Conservation (phyloP, 1,284 basidiomycete genomes). For the Trichosporon coremiiforme region DNA sequence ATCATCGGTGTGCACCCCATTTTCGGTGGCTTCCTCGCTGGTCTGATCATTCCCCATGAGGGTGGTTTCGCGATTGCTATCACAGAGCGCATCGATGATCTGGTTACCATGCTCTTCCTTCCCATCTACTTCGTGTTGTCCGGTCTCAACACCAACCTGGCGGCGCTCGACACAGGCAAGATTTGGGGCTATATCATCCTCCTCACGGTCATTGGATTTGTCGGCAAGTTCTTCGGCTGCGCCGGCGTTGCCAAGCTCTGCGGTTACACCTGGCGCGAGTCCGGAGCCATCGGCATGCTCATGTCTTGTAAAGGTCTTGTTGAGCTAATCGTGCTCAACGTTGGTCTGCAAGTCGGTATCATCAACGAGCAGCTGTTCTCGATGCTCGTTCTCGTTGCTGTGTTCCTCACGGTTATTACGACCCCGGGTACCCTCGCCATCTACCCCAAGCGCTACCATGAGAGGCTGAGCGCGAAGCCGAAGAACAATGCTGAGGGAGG, state of each 20-base stretch:
- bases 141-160: constrained; percentile 80
- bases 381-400: constrained; percentile 90
- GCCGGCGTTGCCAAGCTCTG: constrained; percentile 65
- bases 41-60: constrained; percentile 83
- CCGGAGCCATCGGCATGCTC: constrained; percentile 80
- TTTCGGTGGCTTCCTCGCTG: constrained; percentile 77
- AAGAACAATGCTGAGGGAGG: constrained; percentile 26
- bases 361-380: constrained; percentile 66
- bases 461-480: constrained; percentile 26
- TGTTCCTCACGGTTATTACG: constrained; percentile 83
- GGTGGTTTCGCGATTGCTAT: constrained; percentile 79
- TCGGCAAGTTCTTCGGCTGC: constrained; percentile 73
- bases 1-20: constrained; percentile 77
- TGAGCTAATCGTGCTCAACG: constrained; percentile 89
- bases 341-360: constrained; percentile 77
- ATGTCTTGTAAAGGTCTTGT: constrained; percentile 91
- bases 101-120: constrained; percentile 66
- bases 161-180: constrained; percentile 68
- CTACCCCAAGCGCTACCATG: constrained; percentile 69
- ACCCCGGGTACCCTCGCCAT: constrained; percentile 77
- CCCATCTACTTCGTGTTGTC: constrained; percentile 84
- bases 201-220: constrained; percentile 77
- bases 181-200: constrained; percentile 86
- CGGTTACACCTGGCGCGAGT: constrained; percentile 76
- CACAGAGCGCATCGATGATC: constrained; percentile 77